These are phyloP conservation scores for Globisporangium perplexum DNA, from an alignment of 352 stramenopile species.

Conservation along the genomic window DNA sequence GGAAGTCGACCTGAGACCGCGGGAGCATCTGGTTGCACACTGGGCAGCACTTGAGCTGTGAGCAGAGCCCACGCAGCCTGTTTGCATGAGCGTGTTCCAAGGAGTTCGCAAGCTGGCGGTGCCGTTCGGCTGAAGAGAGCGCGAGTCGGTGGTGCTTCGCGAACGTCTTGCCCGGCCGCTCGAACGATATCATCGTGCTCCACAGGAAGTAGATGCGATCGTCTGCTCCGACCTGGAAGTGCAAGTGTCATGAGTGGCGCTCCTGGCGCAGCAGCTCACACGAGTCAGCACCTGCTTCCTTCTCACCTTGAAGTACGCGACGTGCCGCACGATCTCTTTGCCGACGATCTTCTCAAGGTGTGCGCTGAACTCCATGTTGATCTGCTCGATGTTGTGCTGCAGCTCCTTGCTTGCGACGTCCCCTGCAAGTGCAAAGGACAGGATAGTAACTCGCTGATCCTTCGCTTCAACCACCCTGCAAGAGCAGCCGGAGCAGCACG, in stretches of 20 bases:
- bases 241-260: not conserved
- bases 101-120: slow-evolving; percentile 3
- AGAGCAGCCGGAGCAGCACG: not conserved
- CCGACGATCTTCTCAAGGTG: slow-evolving; percentile 61
- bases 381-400: slow-evolving; percentile 37
- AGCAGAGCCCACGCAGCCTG: slow-evolving; percentile 14
- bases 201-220: slow-evolving; percentile 67
- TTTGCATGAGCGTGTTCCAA: slow-evolving; percentile 6
- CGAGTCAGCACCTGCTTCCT: not conserved
- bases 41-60: slow-evolving; percentile 35
- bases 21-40: slow-evolving; percentile 33
- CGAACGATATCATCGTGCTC: slow-evolving; percentile 64
- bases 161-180: slow-evolving; percentile 28
- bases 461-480: not conserved
- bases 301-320: slow-evolving; percentile 66
- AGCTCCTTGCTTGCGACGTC: slow-evolving; percentile 46
- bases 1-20: slow-evolving; percentile 31
- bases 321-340: slow-evolving; percentile 47
- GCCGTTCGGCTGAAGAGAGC: slow-evolving; percentile 18
- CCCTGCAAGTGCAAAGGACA: slow-evolving; percentile 19
- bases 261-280: too few species aligned
- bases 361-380: slow-evolving; percentile 46
- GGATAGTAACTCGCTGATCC: not conserved
- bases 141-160: slow-evolving; percentile 40
- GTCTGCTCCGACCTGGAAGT: slow-evolving; percentile 40